Evolutionary conservation across 129 eudicot species (phyloP).

Genomic region (Pulicaria dysenterica): DNA sequence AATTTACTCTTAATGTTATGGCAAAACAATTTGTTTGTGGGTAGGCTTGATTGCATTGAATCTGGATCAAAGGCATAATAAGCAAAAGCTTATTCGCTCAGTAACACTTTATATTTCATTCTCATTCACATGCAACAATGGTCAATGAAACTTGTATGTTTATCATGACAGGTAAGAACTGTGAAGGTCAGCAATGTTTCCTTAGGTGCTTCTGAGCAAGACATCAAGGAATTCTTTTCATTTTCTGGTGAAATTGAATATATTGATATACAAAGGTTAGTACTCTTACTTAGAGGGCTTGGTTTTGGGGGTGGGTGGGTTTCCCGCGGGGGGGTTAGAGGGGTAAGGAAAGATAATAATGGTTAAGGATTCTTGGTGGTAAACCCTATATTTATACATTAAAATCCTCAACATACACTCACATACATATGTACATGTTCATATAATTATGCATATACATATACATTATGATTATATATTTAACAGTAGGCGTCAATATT

Average conservation of each 20-base stretch:
- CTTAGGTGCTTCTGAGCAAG: constrained; percentile 72
- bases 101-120: background rate
- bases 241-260: constrained; percentile 77
- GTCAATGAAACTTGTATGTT: constrained; percentile 1
- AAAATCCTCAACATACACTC: too few relatives aligned
- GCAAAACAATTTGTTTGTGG: constrained; percentile 1
- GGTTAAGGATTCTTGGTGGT: too few relatives aligned
- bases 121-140: constrained; percentile 11
- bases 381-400: too few relatives aligned
- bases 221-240: constrained; percentile 81
- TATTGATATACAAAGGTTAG: constrained; percentile 63
- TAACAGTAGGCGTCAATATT: too few relatives aligned
- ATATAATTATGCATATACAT: too few relatives aligned
- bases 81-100: background rate
- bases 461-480: too few relatives aligned
- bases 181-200: constrained; percentile 74
- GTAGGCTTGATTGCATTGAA: background rate
- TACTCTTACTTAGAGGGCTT: background rate
- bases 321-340: too few relatives aligned
- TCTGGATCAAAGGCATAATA: background rate
- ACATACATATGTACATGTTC: too few relatives aligned
- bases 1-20: background rate
- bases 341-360: too few relatives aligned
- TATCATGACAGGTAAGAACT: constrained; percentile 49
- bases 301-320: too few relatives aligned